A percentile compares a stretch with the other conserved stretches of the same genome.
Evolutionary conservation across 164 flowering plant species (phyloP).

Genomic region (Liriodendron chinense): DNA sequence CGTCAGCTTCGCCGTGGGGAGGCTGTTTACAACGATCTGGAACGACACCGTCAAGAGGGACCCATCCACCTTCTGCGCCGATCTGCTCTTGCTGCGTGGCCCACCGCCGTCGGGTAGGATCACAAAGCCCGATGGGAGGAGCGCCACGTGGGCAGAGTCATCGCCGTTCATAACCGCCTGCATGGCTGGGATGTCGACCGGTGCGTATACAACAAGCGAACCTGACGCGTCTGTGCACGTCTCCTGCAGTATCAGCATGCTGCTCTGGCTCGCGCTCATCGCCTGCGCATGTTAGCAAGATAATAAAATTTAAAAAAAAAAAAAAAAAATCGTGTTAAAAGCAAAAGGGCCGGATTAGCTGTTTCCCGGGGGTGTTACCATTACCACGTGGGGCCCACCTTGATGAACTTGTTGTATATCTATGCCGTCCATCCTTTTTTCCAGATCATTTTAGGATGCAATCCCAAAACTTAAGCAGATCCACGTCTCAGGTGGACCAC

Average conservation of each 20-base stretch:
- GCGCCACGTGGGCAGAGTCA: constrained; percentile 89
- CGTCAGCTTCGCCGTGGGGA: constrained; percentile 93
- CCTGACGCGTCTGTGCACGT: constrained; percentile 88
- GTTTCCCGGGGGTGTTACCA: too few relatives aligned
- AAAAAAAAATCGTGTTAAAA: too few relatives aligned
- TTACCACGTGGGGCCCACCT: too few relatives aligned
- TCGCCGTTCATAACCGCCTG: constrained; percentile 97
- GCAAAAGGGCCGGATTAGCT: too few relatives aligned
- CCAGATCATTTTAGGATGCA: too few relatives aligned
- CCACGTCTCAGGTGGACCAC: too few relatives aligned
- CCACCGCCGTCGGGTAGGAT: constrained; percentile 68
- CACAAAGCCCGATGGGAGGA: constrained; percentile 88
- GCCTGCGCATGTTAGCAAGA: constrained; percentile 43
- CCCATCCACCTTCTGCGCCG: constrained; percentile 42
- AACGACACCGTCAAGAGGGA: constrained; percentile 90
- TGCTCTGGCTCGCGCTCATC: constrained; percentile 80
- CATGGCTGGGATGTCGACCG: constrained; percentile 98
- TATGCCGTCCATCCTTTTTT: too few relatives aligned
- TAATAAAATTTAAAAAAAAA: too few relatives aligned
- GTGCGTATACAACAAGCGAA: constrained; percentile 94
- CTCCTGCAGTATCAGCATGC: constrained; percentile 92
- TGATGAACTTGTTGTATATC: too few relatives aligned
- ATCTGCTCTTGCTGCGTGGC: constrained; percentile 4
- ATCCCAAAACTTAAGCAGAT: too few relatives aligned
- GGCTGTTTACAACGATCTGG: constrained; percentile 83